phyloP scores from a whole-genome alignment of 2,329 filamentous ascomycete species.

The Xylaria sp. region DNA sequence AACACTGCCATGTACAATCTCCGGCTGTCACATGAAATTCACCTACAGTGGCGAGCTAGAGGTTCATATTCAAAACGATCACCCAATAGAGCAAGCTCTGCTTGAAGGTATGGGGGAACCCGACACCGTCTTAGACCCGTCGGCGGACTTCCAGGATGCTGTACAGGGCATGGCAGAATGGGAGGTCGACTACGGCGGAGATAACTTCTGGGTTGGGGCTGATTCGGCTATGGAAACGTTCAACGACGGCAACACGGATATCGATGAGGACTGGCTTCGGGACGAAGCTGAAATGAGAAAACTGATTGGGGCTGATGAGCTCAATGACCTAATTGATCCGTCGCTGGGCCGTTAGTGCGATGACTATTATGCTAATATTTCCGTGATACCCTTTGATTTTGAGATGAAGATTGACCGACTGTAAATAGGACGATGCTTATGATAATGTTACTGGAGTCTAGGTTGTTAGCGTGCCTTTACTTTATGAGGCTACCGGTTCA shows the following conservation, averaged over 20 bases:
- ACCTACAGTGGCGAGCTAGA: slow-evolving; percentile 62
- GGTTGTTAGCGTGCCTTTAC: too few species aligned
- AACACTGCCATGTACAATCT: slow-evolving; percentile 55
- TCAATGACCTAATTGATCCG: slow-evolving; percentile 43
- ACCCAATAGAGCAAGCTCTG: slow-evolving; percentile 41
- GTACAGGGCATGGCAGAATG: slow-evolving; percentile 27
- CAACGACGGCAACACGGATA: slow-evolving; percentile 48
- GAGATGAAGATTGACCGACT: background rate
- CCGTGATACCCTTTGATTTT: slow-evolving; percentile 43
- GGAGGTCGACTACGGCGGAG: slow-evolving; percentile 28
- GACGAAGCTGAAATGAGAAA: slow-evolving; percentile 58
- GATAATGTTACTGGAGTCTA: too few species aligned
- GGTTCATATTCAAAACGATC: slow-evolving; percentile 53
- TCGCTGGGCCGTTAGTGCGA: slow-evolving; percentile 28
- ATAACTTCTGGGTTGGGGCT: slow-evolving; percentile 45
- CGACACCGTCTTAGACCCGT: slow-evolving; percentile 8
- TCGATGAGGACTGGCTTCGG: slow-evolving; percentile 55
- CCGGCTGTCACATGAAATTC: slow-evolving; percentile 59
- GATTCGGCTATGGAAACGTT: slow-evolving; percentile 44
- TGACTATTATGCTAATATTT: slow-evolving; percentile 26
- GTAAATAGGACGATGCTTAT: background rate
- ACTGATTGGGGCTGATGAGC: slow-evolving; percentile 44
- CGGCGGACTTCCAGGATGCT: slow-evolving; percentile 25
- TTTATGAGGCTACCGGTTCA: too few species aligned
- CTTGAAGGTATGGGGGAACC: slow-evolving; percentile 24